phyloP scores from a whole-genome alignment of 1,139 yeast species.

The Insectozyma bohioensis region DNA sequence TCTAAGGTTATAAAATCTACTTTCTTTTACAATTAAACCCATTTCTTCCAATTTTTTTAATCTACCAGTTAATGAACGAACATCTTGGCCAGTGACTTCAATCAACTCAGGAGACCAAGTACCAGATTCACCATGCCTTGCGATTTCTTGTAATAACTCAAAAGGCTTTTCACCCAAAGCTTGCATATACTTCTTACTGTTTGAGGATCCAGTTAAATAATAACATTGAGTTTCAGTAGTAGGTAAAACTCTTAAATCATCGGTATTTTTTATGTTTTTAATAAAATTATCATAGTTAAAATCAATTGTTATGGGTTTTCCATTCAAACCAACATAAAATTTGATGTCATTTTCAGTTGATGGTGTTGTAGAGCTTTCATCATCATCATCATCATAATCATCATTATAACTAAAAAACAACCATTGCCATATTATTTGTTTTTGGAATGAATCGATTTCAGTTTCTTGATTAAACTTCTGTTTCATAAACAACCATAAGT shows the following conservation, averaged over 20 bases:
- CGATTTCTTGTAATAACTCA: slow-evolving; percentile 47
- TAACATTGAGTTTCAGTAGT: slow-evolving; percentile 43
- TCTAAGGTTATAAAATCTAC: slow-evolving; percentile 37
- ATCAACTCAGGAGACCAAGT: slow-evolving; percentile 58
- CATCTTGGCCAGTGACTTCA: slow-evolving; percentile 61
- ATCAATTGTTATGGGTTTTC: slow-evolving; percentile 17
- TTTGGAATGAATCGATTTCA: slow-evolving; percentile 35
- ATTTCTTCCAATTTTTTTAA: slow-evolving; percentile 48
- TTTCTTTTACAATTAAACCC: slow-evolving; percentile 46
- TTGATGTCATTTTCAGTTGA: slow-evolving; percentile 10
- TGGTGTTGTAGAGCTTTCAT: slow-evolving; percentile 4
- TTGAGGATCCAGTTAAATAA: slow-evolving; percentile 39
- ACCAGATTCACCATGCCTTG: slow-evolving; percentile 55
- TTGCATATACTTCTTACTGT: slow-evolving; percentile 29
- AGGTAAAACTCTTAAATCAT: slow-evolving; percentile 25
- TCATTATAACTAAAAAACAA: slow-evolving; percentile 24
- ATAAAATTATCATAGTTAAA: slow-evolving; percentile 25
- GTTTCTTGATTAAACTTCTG: slow-evolving; percentile 18
- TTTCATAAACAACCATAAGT: slow-evolving; percentile 31
- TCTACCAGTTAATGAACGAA: slow-evolving; percentile 67
- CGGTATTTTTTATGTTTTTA: neutral
- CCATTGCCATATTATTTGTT: slow-evolving; percentile 44
- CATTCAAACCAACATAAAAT: slow-evolving; percentile 20
- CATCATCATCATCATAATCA: slow-evolving; percentile 16
- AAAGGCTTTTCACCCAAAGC: slow-evolving; percentile 45